Evolutionary conservation across 305 asterid genomes (phyloP), one percentile per base, ranked within the genome.

Genomic region (Lippia alba): DNA sequence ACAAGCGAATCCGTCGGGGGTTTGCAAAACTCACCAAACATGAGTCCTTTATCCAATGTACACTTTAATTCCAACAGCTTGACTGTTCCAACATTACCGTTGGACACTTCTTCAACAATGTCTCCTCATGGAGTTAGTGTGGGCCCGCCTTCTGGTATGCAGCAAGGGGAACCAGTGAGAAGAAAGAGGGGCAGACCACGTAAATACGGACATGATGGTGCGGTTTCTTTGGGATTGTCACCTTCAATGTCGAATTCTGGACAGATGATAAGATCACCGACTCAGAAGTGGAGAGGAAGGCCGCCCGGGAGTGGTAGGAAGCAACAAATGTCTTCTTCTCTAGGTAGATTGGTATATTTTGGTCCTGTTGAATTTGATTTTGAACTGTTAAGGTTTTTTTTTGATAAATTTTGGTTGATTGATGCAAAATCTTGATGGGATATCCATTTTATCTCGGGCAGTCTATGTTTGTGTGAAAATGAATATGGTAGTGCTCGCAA

Each of bases 121-220:
- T 68, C 92, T 64, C 74, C 78, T 65, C 88, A 78, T 70, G 86
- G 82, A 62, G 78, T 80, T 45, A 76, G 70, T 56, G 78, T 71
- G 50, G 91, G 96, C 39, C 87, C 85, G 34, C 79, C 86, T 45
- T 70, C 85, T 54, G 73, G 77, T 54, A 67, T 82, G 81, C 84
- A 81, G 65, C 91, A 80, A 68, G 85, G 86, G 12, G 90, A 82
- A 73, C 89, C 91, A 10, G 78, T 88, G 64, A 86, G 97, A n/a
- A 82, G 97, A 61, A 88, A 91, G 73, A 75, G 97, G 59, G 97
- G 97, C 34, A 86, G 96, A 66, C 97, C 97, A 1, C 80, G 96
- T 61, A 91, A 91, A 69, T 91, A 91, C 68, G 97, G 96, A 57
- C 85, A 81, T 12, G 89, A 79, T 70, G 88, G 85, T 14, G 82